Conservation (phyloP, 352 stramenopile genomes). For the Phytophthora kernoviae region DNA sequence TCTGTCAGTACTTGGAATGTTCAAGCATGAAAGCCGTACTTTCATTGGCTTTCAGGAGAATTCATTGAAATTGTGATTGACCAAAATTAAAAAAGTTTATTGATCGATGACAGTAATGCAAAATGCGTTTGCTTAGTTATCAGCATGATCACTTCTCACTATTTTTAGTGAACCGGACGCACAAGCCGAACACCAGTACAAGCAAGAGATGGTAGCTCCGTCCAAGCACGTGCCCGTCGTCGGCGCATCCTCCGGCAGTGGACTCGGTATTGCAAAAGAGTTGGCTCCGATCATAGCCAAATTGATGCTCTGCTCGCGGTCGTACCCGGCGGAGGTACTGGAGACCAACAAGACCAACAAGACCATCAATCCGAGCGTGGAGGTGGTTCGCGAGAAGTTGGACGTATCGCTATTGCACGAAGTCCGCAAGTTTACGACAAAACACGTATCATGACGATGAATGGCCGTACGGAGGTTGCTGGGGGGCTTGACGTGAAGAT, state of each 20-base stretch:
- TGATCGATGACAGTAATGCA: no score
- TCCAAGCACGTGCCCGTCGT: slow-evolving; percentile 26
- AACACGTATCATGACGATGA: slow-evolving; percentile 15
- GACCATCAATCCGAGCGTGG: slow-evolving; percentile 11
- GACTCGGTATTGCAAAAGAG: slow-evolving; percentile 16
- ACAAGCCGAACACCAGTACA: slow-evolving; percentile 8
- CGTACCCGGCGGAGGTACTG: slow-evolving; percentile 15
- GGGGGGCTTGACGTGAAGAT: slow-evolving; percentile 26
- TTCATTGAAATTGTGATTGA: no score
- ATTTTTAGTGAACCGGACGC: neutral
- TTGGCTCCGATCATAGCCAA: slow-evolving; percentile 14
- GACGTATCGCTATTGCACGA: slow-evolving; percentile 19
- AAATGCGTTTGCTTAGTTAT: neutral
- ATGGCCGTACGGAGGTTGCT: slow-evolving; percentile 10
- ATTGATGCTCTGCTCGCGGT: slow-evolving; percentile 21
- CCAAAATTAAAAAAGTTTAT: no score
- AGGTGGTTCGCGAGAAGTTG: slow-evolving; percentile 20
- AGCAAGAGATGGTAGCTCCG: slow-evolving; percentile 9
- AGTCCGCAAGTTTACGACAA: slow-evolving; percentile 20
- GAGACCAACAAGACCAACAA: slow-evolving; percentile 17
- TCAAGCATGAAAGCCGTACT: no score
- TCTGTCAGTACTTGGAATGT: no score
- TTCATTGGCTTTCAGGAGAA: no score
- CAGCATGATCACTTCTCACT: slow-evolving; percentile 1
- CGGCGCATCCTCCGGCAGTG: slow-evolving; percentile 22